These are phyloP conservation scores for Rossbeevera mucosa DNA, from an alignment of 768 basidiomycete genomes.

Conservation along the genomic window DNA sequence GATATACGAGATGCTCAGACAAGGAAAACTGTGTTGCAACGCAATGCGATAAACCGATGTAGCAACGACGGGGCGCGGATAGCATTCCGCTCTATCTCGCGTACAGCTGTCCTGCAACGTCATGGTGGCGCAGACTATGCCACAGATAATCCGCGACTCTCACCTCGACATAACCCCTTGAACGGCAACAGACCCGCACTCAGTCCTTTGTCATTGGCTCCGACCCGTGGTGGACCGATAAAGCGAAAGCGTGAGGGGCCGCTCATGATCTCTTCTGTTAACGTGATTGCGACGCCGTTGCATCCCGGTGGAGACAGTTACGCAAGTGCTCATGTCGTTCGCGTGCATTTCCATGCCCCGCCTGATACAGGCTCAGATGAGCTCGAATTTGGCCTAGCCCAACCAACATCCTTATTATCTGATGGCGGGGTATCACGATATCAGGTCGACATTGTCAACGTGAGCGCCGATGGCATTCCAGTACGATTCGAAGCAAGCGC, in stretches of 20 bases:
- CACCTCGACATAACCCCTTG: slow-evolving; percentile 20
- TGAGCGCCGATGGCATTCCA: slow-evolving; percentile 61
- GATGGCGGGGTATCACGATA: slow-evolving; percentile 31
- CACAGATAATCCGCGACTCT: slow-evolving; percentile 18
- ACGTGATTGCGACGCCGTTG: slow-evolving; percentile 51
- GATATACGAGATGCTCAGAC: slow-evolving; percentile 57
- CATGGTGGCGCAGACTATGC: slow-evolving; percentile 18
- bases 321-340: slow-evolving; percentile 56
- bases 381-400: slow-evolving; percentile 72
- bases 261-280: slow-evolving; percentile 58
- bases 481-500: slow-evolving; percentile 55
- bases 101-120: slow-evolving; percentile 18
- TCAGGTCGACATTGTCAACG: slow-evolving; percentile 47
- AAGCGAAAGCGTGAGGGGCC: slow-evolving; percentile 49
- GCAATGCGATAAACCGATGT: slow-evolving; percentile 55
- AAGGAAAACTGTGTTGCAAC: slow-evolving; percentile 59
- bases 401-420: slow-evolving; percentile 25
- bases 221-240: slow-evolving; percentile 30
- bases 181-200: slow-evolving; percentile 14
- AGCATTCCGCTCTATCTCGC: slow-evolving; percentile 41
- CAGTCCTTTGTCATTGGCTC: slow-evolving; percentile 10
- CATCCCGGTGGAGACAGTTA: slow-evolving; percentile 16
- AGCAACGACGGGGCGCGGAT: slow-evolving; percentile 60
- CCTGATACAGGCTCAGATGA: slow-evolving; percentile 59
- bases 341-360: slow-evolving; percentile 52